These are phyloP conservation scores for Colletotrichum neosansevieriae DNA, from an alignment of 2,329 filamentous ascomycete species.

Conservation along the genomic window DNA sequence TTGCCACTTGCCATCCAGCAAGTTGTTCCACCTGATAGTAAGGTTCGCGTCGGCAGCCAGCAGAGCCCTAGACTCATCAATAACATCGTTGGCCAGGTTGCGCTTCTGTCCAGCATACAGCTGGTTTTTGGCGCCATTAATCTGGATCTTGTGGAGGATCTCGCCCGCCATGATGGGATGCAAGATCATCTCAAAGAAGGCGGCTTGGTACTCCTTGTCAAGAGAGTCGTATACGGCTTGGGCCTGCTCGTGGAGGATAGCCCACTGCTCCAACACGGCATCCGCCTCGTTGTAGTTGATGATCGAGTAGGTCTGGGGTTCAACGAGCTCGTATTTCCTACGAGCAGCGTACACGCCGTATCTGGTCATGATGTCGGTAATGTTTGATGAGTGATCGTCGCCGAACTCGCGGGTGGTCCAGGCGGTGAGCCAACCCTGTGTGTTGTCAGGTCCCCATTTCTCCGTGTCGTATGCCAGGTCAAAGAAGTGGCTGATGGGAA, in stretches of 20 bases:
- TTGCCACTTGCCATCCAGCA: slow-evolving; percentile 73
- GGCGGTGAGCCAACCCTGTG: slow-evolving; percentile 65
- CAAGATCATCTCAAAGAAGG: slow-evolving; percentile 71
- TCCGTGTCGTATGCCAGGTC: slow-evolving; percentile 75
- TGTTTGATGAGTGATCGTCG: slow-evolving; percentile 57
- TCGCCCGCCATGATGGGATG: slow-evolving; percentile 67
- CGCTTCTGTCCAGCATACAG: slow-evolving; percentile 60
- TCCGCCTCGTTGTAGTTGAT: slow-evolving; percentile 71
- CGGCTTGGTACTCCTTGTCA: slow-evolving; percentile 60
- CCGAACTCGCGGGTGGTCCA: slow-evolving; percentile 72
- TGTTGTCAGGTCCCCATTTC: slow-evolving; percentile 66
- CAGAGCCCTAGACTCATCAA: slow-evolving; percentile 62
- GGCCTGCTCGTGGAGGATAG: slow-evolving; percentile 62
- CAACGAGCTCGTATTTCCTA: slow-evolving; percentile 52
- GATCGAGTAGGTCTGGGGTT: slow-evolving; percentile 59
- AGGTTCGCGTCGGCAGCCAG: slow-evolving; percentile 69
- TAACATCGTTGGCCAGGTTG: slow-evolving; percentile 61
- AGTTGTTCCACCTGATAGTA: slow-evolving; percentile 66
- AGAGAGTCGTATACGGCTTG: slow-evolving; percentile 68
- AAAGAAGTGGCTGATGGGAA: slow-evolving; percentile 75
- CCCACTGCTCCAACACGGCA: slow-evolving; percentile 63
- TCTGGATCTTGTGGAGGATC: slow-evolving; percentile 63
- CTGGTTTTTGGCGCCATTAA: slow-evolving; percentile 58
- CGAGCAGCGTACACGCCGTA: slow-evolving; percentile 52
- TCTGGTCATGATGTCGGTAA: slow-evolving; percentile 63